Conservation (phyloP, 495 filamentous ascomycete species). For the Aspergillus bridgeri region DNA sequence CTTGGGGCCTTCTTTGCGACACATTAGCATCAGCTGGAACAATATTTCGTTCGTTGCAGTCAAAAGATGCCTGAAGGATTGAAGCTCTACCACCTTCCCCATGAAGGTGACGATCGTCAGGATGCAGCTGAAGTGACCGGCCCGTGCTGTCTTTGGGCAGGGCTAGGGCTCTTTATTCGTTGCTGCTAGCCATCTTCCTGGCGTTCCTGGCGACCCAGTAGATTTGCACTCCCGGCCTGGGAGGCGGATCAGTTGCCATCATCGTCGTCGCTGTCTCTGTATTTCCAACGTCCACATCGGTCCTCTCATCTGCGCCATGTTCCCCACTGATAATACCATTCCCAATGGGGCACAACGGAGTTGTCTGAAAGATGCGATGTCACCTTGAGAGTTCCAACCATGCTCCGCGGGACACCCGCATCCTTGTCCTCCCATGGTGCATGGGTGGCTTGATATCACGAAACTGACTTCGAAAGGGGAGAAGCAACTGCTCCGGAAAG, state of each 20-base stretch:
- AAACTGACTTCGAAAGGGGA: constrained; percentile 5
- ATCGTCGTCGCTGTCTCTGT: neutral
- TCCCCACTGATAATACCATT: constrained; percentile 12
- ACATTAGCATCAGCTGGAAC: constrained; percentile 6
- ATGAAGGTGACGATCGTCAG: constrained; percentile 7
- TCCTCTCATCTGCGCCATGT: constrained; percentile 3
- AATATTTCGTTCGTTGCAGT: neutral
- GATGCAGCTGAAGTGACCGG: constrained; percentile 11
- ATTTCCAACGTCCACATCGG: neutral
- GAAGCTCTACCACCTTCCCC: constrained; percentile 17
- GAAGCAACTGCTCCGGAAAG: constrained; percentile 1
- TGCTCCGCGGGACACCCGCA: constrained; percentile 3
- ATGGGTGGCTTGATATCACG: neutral
- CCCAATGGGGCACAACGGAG: constrained; percentile 20
- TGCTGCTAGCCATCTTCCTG: neutral
- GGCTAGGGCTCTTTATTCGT: neutral
- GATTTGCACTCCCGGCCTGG: neutral
- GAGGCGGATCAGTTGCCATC: neutral
- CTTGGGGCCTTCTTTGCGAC: constrained; percentile 8
- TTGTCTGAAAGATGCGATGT: constrained; percentile 26
- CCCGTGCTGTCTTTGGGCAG: neutral
- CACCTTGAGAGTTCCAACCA: constrained; percentile 23
- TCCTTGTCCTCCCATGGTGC: constrained; percentile 12
- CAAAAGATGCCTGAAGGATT: neutral
- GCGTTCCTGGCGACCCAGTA: neutral